Percentiles rank a stretch among this genome's conserved stretches.
Evolutionary conservation across 306 rosid genomes (phyloP).

Genomic region (Vigna nakashimae): DNA sequence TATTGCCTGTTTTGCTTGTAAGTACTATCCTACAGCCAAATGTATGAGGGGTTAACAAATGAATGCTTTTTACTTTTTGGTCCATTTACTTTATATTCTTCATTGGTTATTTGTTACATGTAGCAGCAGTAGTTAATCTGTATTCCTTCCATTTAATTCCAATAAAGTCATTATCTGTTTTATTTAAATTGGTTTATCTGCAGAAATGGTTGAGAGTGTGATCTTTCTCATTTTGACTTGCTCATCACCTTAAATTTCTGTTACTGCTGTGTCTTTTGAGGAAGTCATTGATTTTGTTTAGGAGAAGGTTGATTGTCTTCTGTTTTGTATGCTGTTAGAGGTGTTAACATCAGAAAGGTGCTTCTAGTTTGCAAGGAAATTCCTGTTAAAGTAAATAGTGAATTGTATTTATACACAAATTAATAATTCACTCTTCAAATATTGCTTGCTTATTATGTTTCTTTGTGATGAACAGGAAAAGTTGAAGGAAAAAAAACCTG

Average conservation of each 20-base stretch:
- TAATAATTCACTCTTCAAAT: slow-evolving; percentile 28
- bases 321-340: slow-evolving; percentile 27
- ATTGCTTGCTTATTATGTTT: slow-evolving; percentile 37
- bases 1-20: slow-evolving; percentile 95
- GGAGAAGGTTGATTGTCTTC: slow-evolving; percentile 14
- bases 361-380: slow-evolving; percentile 14
- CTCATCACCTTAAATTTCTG: neutral
- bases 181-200: slow-evolving; percentile 15
- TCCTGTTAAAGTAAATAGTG: slow-evolving; percentile 17
- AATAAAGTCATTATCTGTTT: slow-evolving; percentile 17
- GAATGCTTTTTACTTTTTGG: neutral
- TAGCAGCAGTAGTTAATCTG: neutral
- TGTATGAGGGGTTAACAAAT: slow-evolving; percentile 5
- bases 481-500: slow-evolving; percentile 96
- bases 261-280: neutral
- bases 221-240: neutral
- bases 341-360: slow-evolving; percentile 13
- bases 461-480: slow-evolving; percentile 72
- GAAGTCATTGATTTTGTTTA: slow-evolving; percentile 1
- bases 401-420: slow-evolving; percentile 12
- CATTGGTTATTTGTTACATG: neutral
- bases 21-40: slow-evolving; percentile 45
- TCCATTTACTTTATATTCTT: neutral
- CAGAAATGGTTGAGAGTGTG: slow-evolving; percentile 8
- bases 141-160: slow-evolving; percentile 1